Evolutionary conservation across 2,329 filamentous ascomycete genomes (phyloP).

Genomic region (Beauveria brongniartii): DNA sequence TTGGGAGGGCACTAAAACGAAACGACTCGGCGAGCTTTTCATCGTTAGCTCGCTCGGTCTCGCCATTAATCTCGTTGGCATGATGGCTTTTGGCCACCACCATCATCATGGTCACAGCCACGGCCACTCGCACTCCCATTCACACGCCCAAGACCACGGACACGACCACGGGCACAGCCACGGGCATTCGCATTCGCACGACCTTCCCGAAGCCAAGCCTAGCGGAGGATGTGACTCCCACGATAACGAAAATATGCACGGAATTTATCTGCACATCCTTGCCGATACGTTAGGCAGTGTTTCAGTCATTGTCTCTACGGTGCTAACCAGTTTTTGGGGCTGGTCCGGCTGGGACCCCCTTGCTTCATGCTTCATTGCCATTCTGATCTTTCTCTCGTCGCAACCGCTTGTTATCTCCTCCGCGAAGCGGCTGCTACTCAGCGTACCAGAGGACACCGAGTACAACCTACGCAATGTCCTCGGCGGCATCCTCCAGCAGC

Average conservation of each 20-base stretch:
- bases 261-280: conserved; percentile 91
- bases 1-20: conserved; percentile 73
- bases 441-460: conserved; percentile 76
- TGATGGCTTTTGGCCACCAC: conserved; percentile 72
- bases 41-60: conserved; percentile 82
- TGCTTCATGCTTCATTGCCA: conserved; percentile 86
- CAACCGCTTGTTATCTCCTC: conserved; percentile 80
- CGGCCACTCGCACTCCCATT: conserved; percentile 28
- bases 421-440: conserved; percentile 74
- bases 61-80: conserved; percentile 83
- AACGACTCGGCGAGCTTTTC: conserved; percentile 77
- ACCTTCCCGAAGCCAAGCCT: conserved; percentile 28
- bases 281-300: conserved; percentile 92
- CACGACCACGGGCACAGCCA: conserved; percentile 31
- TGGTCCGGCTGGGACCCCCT: conserved; percentile 95
- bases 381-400: conserved; percentile 88
- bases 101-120: conserved; percentile 39
- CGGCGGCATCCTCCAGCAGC: conserved; percentile 70
- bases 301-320: conserved; percentile 86
- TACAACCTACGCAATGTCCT: conserved; percentile 82
- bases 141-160: conserved; percentile 33
- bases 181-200: conserved; percentile 29
- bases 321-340: conserved; percentile 76
- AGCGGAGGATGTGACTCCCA: conserved; percentile 38
- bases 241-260: conserved; percentile 95